These are phyloP conservation scores for Saprolegnia diclina DNA, from an alignment of 352 stramenopile species.

Conservation along the genomic window DNA sequence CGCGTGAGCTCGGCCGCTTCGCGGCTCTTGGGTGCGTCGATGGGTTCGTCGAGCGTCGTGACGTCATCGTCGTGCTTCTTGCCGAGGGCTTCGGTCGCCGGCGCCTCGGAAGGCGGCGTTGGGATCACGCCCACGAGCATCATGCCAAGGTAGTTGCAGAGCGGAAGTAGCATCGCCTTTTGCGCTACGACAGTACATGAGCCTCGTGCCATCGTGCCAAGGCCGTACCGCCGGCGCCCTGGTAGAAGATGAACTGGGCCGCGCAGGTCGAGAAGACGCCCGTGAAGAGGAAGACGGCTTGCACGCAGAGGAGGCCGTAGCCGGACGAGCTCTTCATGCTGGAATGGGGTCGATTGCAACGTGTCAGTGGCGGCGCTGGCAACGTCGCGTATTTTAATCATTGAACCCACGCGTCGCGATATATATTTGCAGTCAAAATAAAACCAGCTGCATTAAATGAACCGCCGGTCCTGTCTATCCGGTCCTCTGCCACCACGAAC, in stretches of 20 bases:
- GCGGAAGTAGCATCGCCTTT: constrained; percentile 75
- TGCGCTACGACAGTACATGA: constrained; percentile 36
- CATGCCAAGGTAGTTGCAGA: constrained; percentile 84
- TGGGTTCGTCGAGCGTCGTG: background rate
- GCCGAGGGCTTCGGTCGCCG: background rate
- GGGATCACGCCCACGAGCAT: constrained; percentile 76
- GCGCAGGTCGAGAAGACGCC: constrained; percentile 78
- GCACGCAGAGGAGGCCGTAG: constrained; percentile 31
- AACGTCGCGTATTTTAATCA: too few species aligned
- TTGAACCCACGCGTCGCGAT: too few species aligned
- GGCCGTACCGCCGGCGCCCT: constrained; percentile 47
- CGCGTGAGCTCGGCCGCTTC: constrained; percentile 47
- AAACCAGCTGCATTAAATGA: too few species aligned
- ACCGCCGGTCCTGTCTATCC: too few species aligned
- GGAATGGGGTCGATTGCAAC: background rate
- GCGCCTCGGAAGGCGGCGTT: background rate
- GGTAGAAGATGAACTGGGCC: constrained; percentile 82
- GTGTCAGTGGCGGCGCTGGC: too few species aligned
- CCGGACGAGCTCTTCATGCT: constrained; percentile 5
- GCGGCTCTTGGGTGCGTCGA: constrained; percentile 20
- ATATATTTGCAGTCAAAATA: too few species aligned
- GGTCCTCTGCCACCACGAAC: too few species aligned
- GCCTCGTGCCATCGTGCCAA: background rate
- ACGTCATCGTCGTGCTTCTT: constrained; percentile 18
- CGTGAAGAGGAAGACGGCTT: constrained; percentile 73